These are phyloP conservation scores for Aspergillus versicolor DNA, from an alignment of 2,329 filamentous ascomycete genomes.

Conservation along the genomic window DNA sequence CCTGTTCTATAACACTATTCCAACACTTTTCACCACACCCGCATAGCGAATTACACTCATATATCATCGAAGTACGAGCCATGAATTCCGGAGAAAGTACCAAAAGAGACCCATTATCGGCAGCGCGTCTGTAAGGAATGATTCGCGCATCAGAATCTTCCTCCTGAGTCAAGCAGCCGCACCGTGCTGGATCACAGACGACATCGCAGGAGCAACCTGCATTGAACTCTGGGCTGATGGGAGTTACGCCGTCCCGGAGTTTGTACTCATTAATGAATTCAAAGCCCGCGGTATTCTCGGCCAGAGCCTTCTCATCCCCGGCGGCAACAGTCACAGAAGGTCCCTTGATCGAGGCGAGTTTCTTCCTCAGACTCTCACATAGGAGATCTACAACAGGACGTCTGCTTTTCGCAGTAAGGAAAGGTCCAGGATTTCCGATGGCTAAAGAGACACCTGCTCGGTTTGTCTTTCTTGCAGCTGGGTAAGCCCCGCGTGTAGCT, in stretches of 20 bases:
- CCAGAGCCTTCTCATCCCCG: conserved; percentile 16
- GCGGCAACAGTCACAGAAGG: conserved; percentile 28
- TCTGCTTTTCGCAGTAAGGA: conserved; percentile 5
- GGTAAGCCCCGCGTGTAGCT: conserved; percentile 21
- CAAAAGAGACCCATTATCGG: conserved; percentile 16
- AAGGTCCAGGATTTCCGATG: conserved; percentile 10
- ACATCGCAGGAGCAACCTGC: conserved; percentile 33
- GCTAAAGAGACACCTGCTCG: conserved; percentile 12
- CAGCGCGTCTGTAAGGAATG: conserved; percentile 28
- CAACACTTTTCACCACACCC: conserved; percentile 36
- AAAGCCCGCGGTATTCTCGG: conserved; percentile 33
- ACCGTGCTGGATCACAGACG: conserved; percentile 26
- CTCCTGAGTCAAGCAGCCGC: conserved; percentile 33
- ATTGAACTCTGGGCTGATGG: conserved; percentile 29
- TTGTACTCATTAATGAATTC: conserved; percentile 41
- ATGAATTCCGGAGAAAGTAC: conserved; percentile 34
- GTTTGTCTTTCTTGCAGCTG: conserved; percentile 13
- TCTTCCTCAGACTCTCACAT: conserved; percentile 20
- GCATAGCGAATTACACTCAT: conserved; percentile 43
- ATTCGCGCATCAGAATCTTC: conserved; percentile 29
- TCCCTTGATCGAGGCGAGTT: conserved; percentile 27
- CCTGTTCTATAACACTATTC: conserved; percentile 44
- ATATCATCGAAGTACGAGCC: conserved; percentile 35
- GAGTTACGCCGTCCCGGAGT: conserved; percentile 31
- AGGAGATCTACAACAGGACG: conserved; percentile 14